Base-by-base conservation (phyloP, 108 stramenopile species). In the Conticribra guillardii region DNA sequence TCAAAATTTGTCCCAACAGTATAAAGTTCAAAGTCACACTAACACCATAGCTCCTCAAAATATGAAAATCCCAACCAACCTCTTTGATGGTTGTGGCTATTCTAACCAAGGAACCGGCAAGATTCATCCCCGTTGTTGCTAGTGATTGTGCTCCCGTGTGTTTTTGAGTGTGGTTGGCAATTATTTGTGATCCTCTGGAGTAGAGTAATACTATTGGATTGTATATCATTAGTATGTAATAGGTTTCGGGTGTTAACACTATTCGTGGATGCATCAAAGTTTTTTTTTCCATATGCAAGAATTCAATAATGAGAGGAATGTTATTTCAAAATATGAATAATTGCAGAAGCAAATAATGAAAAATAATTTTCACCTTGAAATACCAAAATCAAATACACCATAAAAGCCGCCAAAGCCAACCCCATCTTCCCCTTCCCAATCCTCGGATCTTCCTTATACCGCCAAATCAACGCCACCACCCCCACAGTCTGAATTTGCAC, bases 141-240 rank as follows among this genome's bases (percentile, higher is more conserved):
- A 90, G 67, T 9, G 85, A 87, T 33, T 90, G 85, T 14, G 84
- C 82, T 29, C 92, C 92, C 15, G 92, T 94, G 37, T 89, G 89
- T 67, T 91, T 88, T 21, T 76, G 78, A 32, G 46, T 41, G 48
- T 78, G 77, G 17, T 85, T 89, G 27, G 69, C 82, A 2, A 69
- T 51, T 1, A 94, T 76, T 63, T 94, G 92, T 0, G 85, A 74
- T 7, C 88, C 89, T 11, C 89, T 69, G 0, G 88, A 74, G 24
- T 68, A 80, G 11, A 91, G 9, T 56, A 88, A 68, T 2, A 91
- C 79, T 15, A 89, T 84, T 58, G 82, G 86, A 9, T 76, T 84
- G 47, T 87, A 80, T 8, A 84, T 56, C 82, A 90, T 77, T 17
- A 93, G 54, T 23, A 93, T 26, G 59, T 81, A 85, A 3, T 80